Conservation (phyloP, 2,329 filamentous ascomycete genomes). For the Ophiosphaerella herpotricha region DNA sequence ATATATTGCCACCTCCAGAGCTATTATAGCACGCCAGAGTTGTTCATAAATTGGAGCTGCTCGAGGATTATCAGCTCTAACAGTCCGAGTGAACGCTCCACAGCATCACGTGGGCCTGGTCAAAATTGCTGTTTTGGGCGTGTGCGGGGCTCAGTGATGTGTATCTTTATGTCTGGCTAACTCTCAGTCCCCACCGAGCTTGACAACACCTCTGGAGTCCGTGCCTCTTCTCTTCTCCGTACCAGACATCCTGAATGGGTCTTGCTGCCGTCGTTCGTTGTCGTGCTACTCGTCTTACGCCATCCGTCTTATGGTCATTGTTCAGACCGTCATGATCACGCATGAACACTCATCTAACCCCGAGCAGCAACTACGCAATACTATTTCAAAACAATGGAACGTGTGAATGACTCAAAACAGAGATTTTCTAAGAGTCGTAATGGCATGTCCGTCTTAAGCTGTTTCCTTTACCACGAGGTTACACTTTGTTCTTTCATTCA, state of each 20-base stretch:
- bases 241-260: conserved; percentile 4
- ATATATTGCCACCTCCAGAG: too few relatives aligned
- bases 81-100: not conserved
- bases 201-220: not conserved
- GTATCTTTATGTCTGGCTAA: not conserved
- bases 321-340: conserved; percentile 3
- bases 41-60: not conserved
- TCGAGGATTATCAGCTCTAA: too few relatives aligned
- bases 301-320: conserved; percentile 1
- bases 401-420: conserved; percentile 5
- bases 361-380: not conserved
- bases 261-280: conserved; percentile 7
- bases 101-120: conserved; percentile 3
- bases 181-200: not conserved
- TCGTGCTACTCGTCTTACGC: conserved; percentile 3
- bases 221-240: not conserved
- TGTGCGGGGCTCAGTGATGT: conserved; percentile 6
- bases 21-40: too few relatives aligned
- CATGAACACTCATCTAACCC: not conserved
- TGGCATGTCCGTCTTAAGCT: conserved; percentile 16
- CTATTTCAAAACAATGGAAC: conserved; percentile 4
- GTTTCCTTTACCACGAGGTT: conserved; percentile 12
- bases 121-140: conserved; percentile 8
- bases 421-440: conserved; percentile 18
- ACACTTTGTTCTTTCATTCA: conserved; percentile 1